Percentiles rank a stretch among this genome's conserved stretches.
phyloP scores from a whole-genome alignment of 192 early-diverging fungal genomes.

The Coemansia sp. region DNA sequence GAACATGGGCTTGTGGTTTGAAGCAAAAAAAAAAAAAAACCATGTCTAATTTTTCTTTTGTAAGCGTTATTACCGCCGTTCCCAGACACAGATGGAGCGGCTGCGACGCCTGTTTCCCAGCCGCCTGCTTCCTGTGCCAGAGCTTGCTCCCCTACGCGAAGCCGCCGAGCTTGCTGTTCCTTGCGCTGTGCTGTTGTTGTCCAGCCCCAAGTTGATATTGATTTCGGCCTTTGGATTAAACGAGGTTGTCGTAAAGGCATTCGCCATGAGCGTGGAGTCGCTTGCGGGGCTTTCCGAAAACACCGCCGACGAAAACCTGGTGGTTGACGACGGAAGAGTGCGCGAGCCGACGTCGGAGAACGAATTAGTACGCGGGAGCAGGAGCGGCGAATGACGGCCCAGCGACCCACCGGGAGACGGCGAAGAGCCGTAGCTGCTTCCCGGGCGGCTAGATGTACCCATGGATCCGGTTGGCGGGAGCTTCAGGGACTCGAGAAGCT shows the following conservation, averaged over 20 bases:
- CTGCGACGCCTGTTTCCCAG: constrained; percentile 30
- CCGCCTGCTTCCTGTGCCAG: not conserved
- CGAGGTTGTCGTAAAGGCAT: not conserved
- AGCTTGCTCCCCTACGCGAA: not conserved
- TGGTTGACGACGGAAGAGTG: constrained; percentile 5
- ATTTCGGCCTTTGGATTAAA: constrained; percentile 32
- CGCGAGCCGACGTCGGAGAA: constrained; percentile 28
- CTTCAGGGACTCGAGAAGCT: constrained; percentile 51
- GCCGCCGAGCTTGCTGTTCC: not conserved
- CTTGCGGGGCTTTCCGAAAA: constrained; percentile 26
- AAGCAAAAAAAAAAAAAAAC: too few species aligned
- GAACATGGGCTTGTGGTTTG: not conserved
- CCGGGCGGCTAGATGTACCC: constrained; percentile 5
- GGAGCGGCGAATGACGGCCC: constrained; percentile 38
- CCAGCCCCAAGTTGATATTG: constrained; percentile 39
- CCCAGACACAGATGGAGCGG: constrained; percentile 40
- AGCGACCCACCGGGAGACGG: constrained; percentile 20
- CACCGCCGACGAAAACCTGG: not conserved
- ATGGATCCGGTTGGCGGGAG: constrained; percentile 17
- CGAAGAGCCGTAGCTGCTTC: constrained; percentile 7
- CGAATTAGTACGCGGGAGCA: constrained; percentile 30
- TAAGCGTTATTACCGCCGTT: not conserved
- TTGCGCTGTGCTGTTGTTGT: constrained; percentile 12
- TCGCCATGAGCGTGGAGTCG: constrained; percentile 19
- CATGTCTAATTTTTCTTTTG: too few species aligned